Percentiles rank a stretch among this genome's conserved stretches.
Conservation (phyloP, 2,329 filamentous ascomycete genomes). For the Cladosporium sp. region DNA sequence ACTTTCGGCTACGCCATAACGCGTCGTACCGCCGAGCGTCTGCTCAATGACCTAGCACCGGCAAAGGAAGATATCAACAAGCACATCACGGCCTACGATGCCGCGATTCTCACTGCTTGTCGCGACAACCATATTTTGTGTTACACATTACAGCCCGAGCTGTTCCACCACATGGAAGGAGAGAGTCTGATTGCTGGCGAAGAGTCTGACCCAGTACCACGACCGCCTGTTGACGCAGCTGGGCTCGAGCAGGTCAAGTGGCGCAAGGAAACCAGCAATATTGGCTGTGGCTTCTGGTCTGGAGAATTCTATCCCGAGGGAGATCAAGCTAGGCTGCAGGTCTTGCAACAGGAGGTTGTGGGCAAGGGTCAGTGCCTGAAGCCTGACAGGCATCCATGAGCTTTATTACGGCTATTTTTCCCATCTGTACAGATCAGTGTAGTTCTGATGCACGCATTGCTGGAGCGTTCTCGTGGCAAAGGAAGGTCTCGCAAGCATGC, state of each 20-base stretch:
- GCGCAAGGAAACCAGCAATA: slow-evolving; percentile 28
- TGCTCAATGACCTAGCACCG: slow-evolving; percentile 35
- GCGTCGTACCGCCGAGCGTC: slow-evolving; percentile 30
- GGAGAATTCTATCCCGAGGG: slow-evolving; percentile 36
- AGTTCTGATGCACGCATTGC: not conserved
- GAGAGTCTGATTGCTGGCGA: slow-evolving; percentile 36
- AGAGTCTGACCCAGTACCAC: slow-evolving; percentile 27
- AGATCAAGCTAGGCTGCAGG: slow-evolving; percentile 27
- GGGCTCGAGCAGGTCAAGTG: slow-evolving; percentile 21
- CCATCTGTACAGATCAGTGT: not conserved
- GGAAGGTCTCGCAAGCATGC: not conserved
- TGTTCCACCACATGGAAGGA: slow-evolving; percentile 37
- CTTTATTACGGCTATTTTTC: not conserved
- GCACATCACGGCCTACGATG: slow-evolving; percentile 35
- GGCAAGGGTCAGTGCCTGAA: slow-evolving; percentile 35
- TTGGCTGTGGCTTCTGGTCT: slow-evolving; percentile 38
- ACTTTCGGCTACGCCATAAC: slow-evolving; percentile 43
- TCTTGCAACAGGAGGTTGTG: slow-evolving; percentile 36
- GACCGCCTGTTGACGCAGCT: slow-evolving; percentile 26
- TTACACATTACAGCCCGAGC: slow-evolving; percentile 33
- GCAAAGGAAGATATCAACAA: slow-evolving; percentile 30
- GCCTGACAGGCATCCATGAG: slow-evolving; percentile 14
- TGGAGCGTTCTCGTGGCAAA: not conserved
- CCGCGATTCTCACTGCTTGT: slow-evolving; percentile 35
- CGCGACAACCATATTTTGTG: slow-evolving; percentile 32